Evolutionary conservation across 176 grass and related monocot species (phyloP), one percentile per base, ranked within the genome.

Genomic region (Puya raimondii): DNA sequence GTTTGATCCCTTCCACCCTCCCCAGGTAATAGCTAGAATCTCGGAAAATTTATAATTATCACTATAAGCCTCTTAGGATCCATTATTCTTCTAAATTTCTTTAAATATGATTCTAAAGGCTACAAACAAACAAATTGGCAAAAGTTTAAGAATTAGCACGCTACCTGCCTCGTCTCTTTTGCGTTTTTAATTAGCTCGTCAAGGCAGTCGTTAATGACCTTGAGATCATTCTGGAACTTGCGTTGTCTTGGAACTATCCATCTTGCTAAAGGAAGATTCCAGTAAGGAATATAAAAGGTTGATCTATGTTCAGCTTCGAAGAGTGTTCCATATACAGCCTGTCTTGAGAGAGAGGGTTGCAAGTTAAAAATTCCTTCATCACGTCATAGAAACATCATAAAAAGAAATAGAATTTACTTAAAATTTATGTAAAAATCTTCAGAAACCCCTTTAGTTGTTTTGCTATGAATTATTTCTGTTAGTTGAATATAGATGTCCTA

Each of bases 281-380:
- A 96, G 29, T 97, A 97, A 53, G 93, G 93, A 54, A 97, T 90
- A 51, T 97, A 97, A 82, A 97, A 97, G 7, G 89, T 97, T 15
- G 93, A 92, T 67, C 93, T 71, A 23, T 97, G 93, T 79, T 97
- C 93, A 74, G 93, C 93, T 83, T 97, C 93, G 33, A 92, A 96
- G 79, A 97, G 93, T 49, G 93, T 90, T 68, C 93, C 93, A 77
- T 97, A 97, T 51, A 97, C 93, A 63, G 93, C 93, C 93, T 97
- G 84, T 48, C 64, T 11, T 53, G 65, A 47, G 61, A 53, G 78
- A 69, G 49, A 64, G 42, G 14, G 6, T 79, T 58, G 16, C 11
- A 29, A 61, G 27, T 66, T 64, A 72, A 65, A 33, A 71, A 77
- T 51, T 67, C 69, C 9, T 18, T 64, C 23, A n/a, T 61, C 12